Evolutionary conservation across 306 rosid genomes (phyloP), one percentile per base, ranked within the genome.

Genomic region (Inga laurina): DNA sequence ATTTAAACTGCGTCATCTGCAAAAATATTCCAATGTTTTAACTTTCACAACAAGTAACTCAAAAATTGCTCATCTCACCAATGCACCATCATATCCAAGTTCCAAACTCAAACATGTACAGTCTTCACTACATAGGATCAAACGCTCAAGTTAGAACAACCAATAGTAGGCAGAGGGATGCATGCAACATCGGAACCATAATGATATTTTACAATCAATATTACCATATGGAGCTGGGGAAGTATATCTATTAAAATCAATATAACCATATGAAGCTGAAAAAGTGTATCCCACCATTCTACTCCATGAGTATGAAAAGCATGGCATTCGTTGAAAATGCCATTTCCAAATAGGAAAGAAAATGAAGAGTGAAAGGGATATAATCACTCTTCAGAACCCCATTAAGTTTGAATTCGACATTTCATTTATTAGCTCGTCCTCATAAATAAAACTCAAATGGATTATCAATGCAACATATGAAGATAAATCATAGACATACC

Each of bases 1-100:
- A 56, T 74, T 74, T 74, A 62, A 84, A 74, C 86, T 45, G 30
- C 62, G 59, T 84, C 91, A 87, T 87, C 90, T 83, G 77, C 71
- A 27, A 68, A 61, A 84, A n/a, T 74, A 41, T 34, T 10, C 51
- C 39, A 69, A 80, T 34, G 78, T 61, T 69, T 39, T 21, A 46
- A 83, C 56, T 68, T 30, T 30, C 43, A 22, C 43, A 64, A 57
- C 82, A 14, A 67, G 67, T 48, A 43, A 52, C 57, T 41, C 34
- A 75, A 44, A 76, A 80, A 49, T 13, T 41, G 46, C 46, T 64
- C 73, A 51, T 74, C 59, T 65, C 43, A n/a, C 12, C 81, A 76
- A 46, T 44, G 39, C 21, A 48, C 67, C 27, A 74, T 56, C 77
- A 35, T 44, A 75, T 59, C 75, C 76, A 27, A 22, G 41, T 24